Evolutionary conservation across 305 asterid genomes (phyloP).

Genomic region (Fraxinus platypoda): DNA sequence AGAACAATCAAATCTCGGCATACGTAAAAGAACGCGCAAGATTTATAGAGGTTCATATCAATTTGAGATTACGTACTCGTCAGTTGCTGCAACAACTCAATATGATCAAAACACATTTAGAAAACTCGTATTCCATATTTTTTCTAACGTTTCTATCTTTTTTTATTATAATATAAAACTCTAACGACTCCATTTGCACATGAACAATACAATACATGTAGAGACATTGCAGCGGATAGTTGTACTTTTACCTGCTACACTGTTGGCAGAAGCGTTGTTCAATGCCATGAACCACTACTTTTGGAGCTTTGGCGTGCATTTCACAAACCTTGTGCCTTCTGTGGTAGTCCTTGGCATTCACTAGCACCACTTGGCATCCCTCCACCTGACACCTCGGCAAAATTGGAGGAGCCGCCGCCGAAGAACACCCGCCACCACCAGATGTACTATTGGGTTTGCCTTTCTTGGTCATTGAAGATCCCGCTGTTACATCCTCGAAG

Average conservation of each 20-base stretch:
- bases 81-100: no score
- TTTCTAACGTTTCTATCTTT: no score
- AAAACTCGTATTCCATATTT: no score
- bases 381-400: slow-evolving; percentile 64
- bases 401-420: slow-evolving; percentile 11
- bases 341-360: slow-evolving; percentile 54
- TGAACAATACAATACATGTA: no score
- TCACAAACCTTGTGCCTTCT: slow-evolving; percentile 67
- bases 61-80: neutral
- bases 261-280: slow-evolving; percentile 72
- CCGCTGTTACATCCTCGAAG: slow-evolving; percentile 31
- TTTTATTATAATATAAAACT: no score
- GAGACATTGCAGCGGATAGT: neutral
- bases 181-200: no score
- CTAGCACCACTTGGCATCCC: slow-evolving; percentile 49
- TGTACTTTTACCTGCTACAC: slow-evolving; percentile 51
- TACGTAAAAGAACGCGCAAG: neutral
- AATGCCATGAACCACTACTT: slow-evolving; percentile 48
- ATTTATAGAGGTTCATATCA: neutral
- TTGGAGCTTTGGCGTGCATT: slow-evolving; percentile 61
- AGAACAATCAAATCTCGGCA: neutral
- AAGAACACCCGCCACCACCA: neutral
- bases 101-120: no score
- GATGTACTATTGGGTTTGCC: slow-evolving; percentile 17
- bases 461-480: slow-evolving; percentile 25